Evolutionary conservation across 208 protist genomes (phyloP), one percentile per base, ranked within the genome.

Genomic region (Crithidia expoeki): DNA sequence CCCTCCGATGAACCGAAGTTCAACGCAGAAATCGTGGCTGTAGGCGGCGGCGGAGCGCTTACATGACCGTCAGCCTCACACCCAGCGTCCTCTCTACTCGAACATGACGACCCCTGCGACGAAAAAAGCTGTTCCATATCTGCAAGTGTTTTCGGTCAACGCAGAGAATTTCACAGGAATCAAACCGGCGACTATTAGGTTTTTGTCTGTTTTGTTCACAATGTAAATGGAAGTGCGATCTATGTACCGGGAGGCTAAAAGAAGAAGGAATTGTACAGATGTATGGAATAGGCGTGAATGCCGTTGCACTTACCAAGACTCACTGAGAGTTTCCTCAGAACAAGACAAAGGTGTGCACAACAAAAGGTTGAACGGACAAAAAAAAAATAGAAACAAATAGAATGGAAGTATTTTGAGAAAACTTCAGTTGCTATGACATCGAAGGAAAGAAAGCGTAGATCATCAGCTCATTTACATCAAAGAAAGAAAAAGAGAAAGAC

Each of bases 1-100:
- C 21, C 47, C 17, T 55, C 61, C 2, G 61, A 28, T 1, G 34
- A n/a, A 14, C 42, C 44, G 19, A 67, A 67, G 49, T 38, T 28
- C 12, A 67, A 16, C 4, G 61, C 27, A 3, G 61, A 47, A 5
- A 67, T 33, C 12, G 47, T 51, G 0, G 61, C 25, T 5, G 61
- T 67, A 17, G 58, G 27, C 12, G 28, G 58, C 0, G 58, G 17
- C 7, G 53, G 57, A 0, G 36, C 57, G 34, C 57, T 63, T 36
- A 60, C 34, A 1, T 12, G 6, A 17, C 4, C 40, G 12, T 32
- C 47, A 0, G 42, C 46, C 34, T 55, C 46, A 9, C 10, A n/a
- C 25, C 1, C 47, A 2, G 40, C 57, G 11, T 25, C 3, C 27
- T 36, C 38, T 19, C 25, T 12, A 34, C 33, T 17, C 2, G 57